Evolutionary conservation across 306 rosid genomes (phyloP).

Genomic region (Neltuma alba): DNA sequence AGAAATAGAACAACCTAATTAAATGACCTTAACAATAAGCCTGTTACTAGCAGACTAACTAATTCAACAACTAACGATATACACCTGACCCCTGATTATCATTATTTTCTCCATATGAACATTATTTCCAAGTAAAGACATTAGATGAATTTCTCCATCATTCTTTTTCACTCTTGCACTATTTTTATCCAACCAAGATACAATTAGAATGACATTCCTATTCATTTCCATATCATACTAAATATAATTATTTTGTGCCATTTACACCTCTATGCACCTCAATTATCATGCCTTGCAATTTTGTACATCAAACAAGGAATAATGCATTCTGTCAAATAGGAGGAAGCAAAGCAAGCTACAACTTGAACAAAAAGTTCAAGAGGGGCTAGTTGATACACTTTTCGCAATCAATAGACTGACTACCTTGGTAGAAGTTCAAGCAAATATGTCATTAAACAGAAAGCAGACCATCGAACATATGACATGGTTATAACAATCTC

Average conservation of each 20-base stretch:
- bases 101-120: not conserved
- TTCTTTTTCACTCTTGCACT: not conserved
- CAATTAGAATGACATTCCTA: not conserved
- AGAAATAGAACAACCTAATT: constrained; percentile 17
- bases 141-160: not conserved
- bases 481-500: constrained; percentile 12
- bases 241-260: not conserved
- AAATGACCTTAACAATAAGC: not conserved
- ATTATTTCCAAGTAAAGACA: not conserved
- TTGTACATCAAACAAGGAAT: not conserved
- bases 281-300: not conserved
- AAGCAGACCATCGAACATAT: constrained; percentile 27
- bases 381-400: constrained; percentile 26
- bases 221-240: not conserved
- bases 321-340: constrained; percentile 25
- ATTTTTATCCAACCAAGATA: not conserved
- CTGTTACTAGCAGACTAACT: not conserved
- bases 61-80: not conserved
- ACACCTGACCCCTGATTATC: not conserved
- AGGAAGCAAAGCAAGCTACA: constrained; percentile 16
- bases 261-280: not conserved
- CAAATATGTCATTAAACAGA: constrained; percentile 15
- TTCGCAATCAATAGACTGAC: not conserved
- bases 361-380: constrained; percentile 16
- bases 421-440: not conserved